These are phyloP conservation scores for Cucurbita argyrosperma DNA, from an alignment of 306 rosid genomes.

Conservation along the genomic window DNA sequence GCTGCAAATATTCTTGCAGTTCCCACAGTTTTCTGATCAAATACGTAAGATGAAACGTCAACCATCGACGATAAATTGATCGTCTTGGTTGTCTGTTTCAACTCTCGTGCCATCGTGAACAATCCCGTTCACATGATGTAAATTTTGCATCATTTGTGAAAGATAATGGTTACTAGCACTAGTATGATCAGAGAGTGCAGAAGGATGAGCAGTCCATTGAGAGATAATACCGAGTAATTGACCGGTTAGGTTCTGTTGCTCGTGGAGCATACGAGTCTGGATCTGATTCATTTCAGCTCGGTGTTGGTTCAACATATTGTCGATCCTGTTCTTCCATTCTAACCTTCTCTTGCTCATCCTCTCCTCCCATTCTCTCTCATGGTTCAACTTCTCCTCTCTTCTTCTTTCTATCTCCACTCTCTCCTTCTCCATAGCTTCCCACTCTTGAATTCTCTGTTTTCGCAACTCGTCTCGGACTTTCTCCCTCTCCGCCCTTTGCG, in stretches of 20 bases:
- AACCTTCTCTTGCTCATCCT: slow-evolving; percentile 58
- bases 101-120: slow-evolving; percentile 77
- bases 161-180: slow-evolving; percentile 82
- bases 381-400: slow-evolving; percentile 56
- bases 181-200: slow-evolving; percentile 71
- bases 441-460: slow-evolving; percentile 54
- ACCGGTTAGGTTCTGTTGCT: slow-evolving; percentile 71
- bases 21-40: not conserved
- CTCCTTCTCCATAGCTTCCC: slow-evolving; percentile 73
- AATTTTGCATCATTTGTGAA: slow-evolving; percentile 90
- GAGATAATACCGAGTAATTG: slow-evolving; percentile 79
- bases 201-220: slow-evolving; percentile 84
- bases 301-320: slow-evolving; percentile 62
- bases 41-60: slow-evolving; percentile 12
- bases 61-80: slow-evolving; percentile 84
- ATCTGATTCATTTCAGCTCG: slow-evolving; percentile 74
- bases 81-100: slow-evolving; percentile 87
- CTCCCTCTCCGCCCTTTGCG: slow-evolving; percentile 42
- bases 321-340: slow-evolving; percentile 83
- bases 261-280: slow-evolving; percentile 75
- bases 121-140: slow-evolving; percentile 81
- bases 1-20: slow-evolving; percentile 7
- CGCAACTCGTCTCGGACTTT: slow-evolving; percentile 41
- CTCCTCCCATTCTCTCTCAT: slow-evolving; percentile 68
- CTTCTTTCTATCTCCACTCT: slow-evolving; percentile 66